These are phyloP conservation scores for Zymoseptoria passerinii DNA, from an alignment of 2,329 filamentous ascomycete genomes.

Conservation along the genomic window DNA sequence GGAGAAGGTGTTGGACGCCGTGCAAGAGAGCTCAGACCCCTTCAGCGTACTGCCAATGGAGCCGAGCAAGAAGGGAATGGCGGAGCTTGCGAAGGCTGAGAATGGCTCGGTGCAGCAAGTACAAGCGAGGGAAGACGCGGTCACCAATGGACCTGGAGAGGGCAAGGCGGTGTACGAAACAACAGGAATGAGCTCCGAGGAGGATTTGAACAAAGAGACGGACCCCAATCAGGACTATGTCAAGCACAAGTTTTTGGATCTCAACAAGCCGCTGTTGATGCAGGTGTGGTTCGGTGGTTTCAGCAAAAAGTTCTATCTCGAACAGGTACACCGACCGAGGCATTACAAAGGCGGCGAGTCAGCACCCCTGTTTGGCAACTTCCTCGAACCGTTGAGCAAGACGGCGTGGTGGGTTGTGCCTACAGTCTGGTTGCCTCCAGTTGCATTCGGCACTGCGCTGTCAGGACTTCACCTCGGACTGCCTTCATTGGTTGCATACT, in stretches of 20 bases:
- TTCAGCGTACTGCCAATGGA: slow-evolving; percentile 47
- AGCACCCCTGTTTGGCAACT: slow-evolving; percentile 92
- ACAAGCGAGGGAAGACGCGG: slow-evolving; percentile 33
- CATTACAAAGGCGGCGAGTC: slow-evolving; percentile 92
- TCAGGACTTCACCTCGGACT: slow-evolving; percentile 53
- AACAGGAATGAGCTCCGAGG: slow-evolving; percentile 83
- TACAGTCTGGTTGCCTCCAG: slow-evolving; percentile 70
- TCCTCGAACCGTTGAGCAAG: slow-evolving; percentile 92
- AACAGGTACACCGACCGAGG: slow-evolving; percentile 89
- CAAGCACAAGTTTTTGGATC: slow-evolving; percentile 86
- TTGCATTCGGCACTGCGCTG: slow-evolving; percentile 62
- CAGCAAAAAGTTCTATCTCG: slow-evolving; percentile 89
- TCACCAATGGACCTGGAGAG: slow-evolving; percentile 13
- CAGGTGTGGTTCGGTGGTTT: slow-evolving; percentile 88
- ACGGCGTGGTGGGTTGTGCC: slow-evolving; percentile 93
- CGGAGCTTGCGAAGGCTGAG: slow-evolving; percentile 41
- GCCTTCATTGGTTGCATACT: slow-evolving; percentile 50
- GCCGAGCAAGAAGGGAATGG: slow-evolving; percentile 40
- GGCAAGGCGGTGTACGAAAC: slow-evolving; percentile 43
- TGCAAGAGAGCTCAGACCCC: slow-evolving; percentile 40
- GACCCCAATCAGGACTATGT: slow-evolving; percentile 70
- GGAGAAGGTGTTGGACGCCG: slow-evolving; percentile 47
- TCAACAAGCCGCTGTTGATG: slow-evolving; percentile 72
- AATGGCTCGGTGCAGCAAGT: slow-evolving; percentile 38
- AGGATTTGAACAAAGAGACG: slow-evolving; percentile 80